These are phyloP conservation scores for Agaricus subrufescens DNA, from an alignment of 768 basidiomycete genomes.

Conservation along the genomic window DNA sequence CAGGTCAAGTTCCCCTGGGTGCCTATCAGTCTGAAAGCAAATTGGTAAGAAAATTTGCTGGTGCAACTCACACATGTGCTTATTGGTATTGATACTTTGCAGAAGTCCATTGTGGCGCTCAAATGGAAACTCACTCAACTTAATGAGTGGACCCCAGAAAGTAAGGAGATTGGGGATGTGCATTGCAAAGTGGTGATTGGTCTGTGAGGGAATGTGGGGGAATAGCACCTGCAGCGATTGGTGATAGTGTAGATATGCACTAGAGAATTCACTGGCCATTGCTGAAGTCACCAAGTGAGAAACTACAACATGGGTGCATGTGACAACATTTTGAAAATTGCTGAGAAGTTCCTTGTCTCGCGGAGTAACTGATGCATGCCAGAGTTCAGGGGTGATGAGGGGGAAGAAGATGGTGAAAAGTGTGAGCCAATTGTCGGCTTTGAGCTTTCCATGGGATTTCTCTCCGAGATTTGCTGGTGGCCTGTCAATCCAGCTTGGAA, in stretches of 20 bases:
- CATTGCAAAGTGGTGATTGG: slow-evolving; percentile 22
- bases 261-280: not conserved
- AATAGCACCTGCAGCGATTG: slow-evolving; percentile 13
- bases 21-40: not conserved
- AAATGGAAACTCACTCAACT: slow-evolving; percentile 14
- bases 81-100: slow-evolving; percentile 18
- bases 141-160: slow-evolving; percentile 17
- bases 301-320: slow-evolving; percentile 19
- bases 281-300: slow-evolving; percentile 13
- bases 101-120: slow-evolving; percentile 17
- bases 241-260: slow-evolving; percentile 16
- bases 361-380: slow-evolving; percentile 1
- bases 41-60: not conserved
- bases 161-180: slow-evolving; percentile 14
- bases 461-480: slow-evolving; percentile 19
- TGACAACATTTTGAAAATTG: slow-evolving; percentile 17
- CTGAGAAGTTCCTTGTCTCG: slow-evolving; percentile 10
- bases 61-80: slow-evolving; percentile 13
- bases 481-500: slow-evolving; percentile 15
- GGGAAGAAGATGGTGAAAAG: slow-evolving; percentile 18
- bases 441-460: slow-evolving; percentile 18
- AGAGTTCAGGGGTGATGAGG: slow-evolving; percentile 17
- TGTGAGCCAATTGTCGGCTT: slow-evolving; percentile 18
- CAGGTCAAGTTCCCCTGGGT: slow-evolving; percentile 11
- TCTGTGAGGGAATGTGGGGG: slow-evolving; percentile 11